Evolutionary conservation across 495 filamentous ascomycete species (phyloP).

Genomic region (Cudoniella acicularis): DNA sequence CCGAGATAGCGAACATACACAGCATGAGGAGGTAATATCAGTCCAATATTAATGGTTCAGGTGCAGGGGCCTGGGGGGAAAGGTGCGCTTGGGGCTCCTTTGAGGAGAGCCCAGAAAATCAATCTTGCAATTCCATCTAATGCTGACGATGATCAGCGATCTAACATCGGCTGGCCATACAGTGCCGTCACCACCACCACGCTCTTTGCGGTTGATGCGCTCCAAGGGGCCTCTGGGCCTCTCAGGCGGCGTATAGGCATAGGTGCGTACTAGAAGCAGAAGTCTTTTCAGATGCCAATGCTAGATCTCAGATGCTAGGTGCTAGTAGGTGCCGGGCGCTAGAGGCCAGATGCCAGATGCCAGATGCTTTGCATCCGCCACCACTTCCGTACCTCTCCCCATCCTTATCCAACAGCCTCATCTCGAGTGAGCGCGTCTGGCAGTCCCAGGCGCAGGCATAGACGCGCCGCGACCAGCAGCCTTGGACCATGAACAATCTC

Average conservation of each 20-base stretch:
- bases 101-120: neutral
- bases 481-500: neutral
- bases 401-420: too few relatives aligned
- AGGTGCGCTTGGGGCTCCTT: neutral
- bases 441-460: neutral
- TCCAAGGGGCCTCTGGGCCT: too few relatives aligned
- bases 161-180: neutral
- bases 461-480: neutral
- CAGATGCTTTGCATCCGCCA: too few relatives aligned
- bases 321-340: too few relatives aligned
- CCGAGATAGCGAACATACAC: neutral
- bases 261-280: too few relatives aligned
- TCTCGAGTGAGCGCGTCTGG: neutral
- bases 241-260: too few relatives aligned
- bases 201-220: neutral
- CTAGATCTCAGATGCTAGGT: too few relatives aligned
- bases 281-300: too few relatives aligned
- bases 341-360: too few relatives aligned
- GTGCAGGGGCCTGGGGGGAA: conserved; percentile 5
- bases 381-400: too few relatives aligned
- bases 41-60: conserved; percentile 4
- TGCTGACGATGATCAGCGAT: conserved; percentile 18
- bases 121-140: conserved; percentile 7
- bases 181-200: neutral
- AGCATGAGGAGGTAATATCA: conserved; percentile 16